Evolutionary conservation across 2,329 filamentous ascomycete species (phyloP).

Genomic region (Hymenoscyphus linearis): DNA sequence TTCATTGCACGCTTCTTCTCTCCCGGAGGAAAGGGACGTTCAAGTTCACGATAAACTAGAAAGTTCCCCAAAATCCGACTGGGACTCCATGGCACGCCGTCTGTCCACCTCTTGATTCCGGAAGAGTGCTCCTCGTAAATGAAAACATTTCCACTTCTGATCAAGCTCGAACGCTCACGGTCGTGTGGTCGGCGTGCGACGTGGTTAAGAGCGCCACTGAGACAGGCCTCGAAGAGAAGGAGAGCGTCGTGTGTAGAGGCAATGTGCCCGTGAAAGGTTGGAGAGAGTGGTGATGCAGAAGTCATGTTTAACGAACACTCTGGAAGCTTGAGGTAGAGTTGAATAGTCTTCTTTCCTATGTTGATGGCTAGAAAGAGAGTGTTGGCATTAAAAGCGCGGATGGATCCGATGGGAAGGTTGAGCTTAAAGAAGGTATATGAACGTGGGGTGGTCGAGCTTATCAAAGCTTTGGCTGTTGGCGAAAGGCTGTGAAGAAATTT

Average conservation of each 20-base stretch:
- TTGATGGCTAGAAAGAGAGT: neutral
- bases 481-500: neutral
- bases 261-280: constrained; percentile 27
- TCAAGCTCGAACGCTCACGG: constrained; percentile 69
- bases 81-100: constrained; percentile 86
- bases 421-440: neutral
- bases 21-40: constrained; percentile 80
- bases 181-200: constrained; percentile 83
- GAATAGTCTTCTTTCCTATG: neutral
- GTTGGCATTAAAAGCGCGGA: constrained; percentile 1
- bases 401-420: neutral
- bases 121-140: constrained; percentile 90
- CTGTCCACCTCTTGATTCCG: constrained; percentile 91
- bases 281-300: constrained; percentile 19
- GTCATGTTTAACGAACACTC: constrained; percentile 12
- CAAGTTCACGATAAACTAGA: constrained; percentile 95
- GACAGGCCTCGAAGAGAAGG: constrained; percentile 72
- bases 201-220: constrained; percentile 65
- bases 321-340: neutral
- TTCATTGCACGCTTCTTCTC: constrained; percentile 83
- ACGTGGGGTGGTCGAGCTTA: neutral
- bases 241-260: constrained; percentile 52
- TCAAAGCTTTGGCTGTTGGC: neutral
- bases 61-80: constrained; percentile 96
- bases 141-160: constrained; percentile 80